These are phyloP conservation scores for Patellaria atrata DNA, from an alignment of 495 filamentous ascomycete genomes.

Conservation along the genomic window DNA sequence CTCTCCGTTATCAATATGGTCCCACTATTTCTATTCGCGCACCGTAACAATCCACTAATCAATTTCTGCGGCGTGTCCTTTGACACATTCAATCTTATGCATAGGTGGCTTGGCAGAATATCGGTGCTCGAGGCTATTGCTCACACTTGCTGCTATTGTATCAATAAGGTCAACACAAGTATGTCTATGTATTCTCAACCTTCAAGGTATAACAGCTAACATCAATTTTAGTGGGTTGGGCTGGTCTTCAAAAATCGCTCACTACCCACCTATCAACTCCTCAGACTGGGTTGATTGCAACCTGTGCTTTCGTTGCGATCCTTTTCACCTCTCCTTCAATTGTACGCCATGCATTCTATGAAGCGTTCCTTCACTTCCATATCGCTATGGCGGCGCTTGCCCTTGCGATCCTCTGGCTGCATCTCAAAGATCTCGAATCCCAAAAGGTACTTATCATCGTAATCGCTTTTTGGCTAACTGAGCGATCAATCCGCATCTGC, in stretches of 20 bases:
- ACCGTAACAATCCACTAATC: slow-evolving; percentile 58
- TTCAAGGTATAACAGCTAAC: slow-evolving; percentile 14
- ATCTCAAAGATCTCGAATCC: slow-evolving; percentile 49
- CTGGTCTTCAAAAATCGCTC: slow-evolving; percentile 26
- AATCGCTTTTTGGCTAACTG: slow-evolving; percentile 50
- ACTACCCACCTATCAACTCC: slow-evolving; percentile 16
- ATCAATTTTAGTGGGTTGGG: slow-evolving; percentile 43
- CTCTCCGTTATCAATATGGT: slow-evolving; percentile 71
- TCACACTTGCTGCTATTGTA: slow-evolving; percentile 57
- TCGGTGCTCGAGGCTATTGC: slow-evolving; percentile 61
- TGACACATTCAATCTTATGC: slow-evolving; percentile 90
- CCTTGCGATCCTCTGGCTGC: slow-evolving; percentile 55
- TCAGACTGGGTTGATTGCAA: slow-evolving; percentile 23
- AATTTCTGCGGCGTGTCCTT: slow-evolving; percentile 71
- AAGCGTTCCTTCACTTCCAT: slow-evolving; percentile 78
- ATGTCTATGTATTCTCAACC: slow-evolving; percentile 8
- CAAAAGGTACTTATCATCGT: slow-evolving; percentile 51
- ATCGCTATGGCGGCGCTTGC: slow-evolving; percentile 50
- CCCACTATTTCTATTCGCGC: slow-evolving; percentile 51
- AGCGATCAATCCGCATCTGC: slow-evolving; percentile 48
- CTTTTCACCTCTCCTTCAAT: slow-evolving; percentile 50
- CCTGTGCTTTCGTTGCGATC: slow-evolving; percentile 44
- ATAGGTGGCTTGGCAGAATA: slow-evolving; percentile 89
- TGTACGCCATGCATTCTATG: slow-evolving; percentile 87
- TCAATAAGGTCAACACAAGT: slow-evolving; percentile 49